Evolutionary conservation across 2,329 filamentous ascomycete species (phyloP).

Genomic region (Xylaria sp.): DNA sequence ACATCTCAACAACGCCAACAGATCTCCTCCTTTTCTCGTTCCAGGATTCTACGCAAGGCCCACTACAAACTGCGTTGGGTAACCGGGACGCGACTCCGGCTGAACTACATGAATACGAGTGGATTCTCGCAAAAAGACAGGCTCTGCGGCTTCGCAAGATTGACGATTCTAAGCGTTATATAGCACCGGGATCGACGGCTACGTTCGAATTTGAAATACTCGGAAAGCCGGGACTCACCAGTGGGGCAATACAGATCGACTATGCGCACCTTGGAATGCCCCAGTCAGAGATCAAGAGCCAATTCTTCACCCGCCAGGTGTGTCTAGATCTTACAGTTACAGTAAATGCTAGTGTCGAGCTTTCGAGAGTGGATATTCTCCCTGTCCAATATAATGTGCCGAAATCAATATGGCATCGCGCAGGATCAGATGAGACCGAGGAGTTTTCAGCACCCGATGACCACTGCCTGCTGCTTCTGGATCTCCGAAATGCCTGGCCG

Average conservation of each 20-base stretch:
- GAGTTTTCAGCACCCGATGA: slow-evolving; percentile 64
- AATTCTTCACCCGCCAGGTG: slow-evolving; percentile 87
- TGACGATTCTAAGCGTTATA: slow-evolving; percentile 66
- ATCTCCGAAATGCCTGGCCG: slow-evolving; percentile 91
- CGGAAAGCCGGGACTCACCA: slow-evolving; percentile 85
- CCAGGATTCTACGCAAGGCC: slow-evolving; percentile 84
- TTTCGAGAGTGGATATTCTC: slow-evolving; percentile 81
- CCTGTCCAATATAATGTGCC: slow-evolving; percentile 77
- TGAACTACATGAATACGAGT: slow-evolving; percentile 87
- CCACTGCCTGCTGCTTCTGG: slow-evolving; percentile 82
- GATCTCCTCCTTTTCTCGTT: slow-evolving; percentile 91
- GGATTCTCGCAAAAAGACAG: slow-evolving; percentile 79
- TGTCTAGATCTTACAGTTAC: slow-evolving; percentile 85
- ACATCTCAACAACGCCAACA: slow-evolving; percentile 74
- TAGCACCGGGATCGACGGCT: slow-evolving; percentile 73
- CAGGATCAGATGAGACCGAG: slow-evolving; percentile 50
- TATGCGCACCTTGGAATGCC: slow-evolving; percentile 83
- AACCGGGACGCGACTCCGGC: slow-evolving; percentile 81
- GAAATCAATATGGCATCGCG: slow-evolving; percentile 65
- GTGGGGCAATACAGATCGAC: slow-evolving; percentile 83
- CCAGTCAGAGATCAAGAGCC: slow-evolving; percentile 73
- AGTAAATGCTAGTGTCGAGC: slow-evolving; percentile 89
- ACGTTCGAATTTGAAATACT: slow-evolving; percentile 86
- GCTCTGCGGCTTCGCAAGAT: slow-evolving; percentile 68
- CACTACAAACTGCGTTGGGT: slow-evolving; percentile 77